phyloP scores from a whole-genome alignment of 345 rosid genomes.

The Eucalyptus marginata region DNA sequence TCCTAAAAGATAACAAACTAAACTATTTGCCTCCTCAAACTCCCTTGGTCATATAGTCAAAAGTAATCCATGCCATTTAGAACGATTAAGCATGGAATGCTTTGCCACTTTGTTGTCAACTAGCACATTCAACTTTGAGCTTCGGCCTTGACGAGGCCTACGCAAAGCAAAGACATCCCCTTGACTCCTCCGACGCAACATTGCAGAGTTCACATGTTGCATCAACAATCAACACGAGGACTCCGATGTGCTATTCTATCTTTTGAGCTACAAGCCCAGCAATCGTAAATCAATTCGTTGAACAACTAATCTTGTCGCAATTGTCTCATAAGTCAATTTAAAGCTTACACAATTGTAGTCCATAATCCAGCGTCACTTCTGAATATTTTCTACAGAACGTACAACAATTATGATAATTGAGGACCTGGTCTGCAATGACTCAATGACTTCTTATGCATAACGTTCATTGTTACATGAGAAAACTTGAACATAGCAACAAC shows the following conservation, averaged over 20 bases:
- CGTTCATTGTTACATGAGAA: background rate
- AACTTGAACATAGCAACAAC: background rate
- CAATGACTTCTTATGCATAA: background rate
- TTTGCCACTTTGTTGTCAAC: background rate
- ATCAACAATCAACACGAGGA: background rate
- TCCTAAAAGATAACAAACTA: background rate
- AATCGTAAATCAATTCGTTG: background rate
- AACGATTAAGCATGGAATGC: background rate
- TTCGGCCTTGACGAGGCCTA: background rate
- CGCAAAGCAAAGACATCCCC: background rate
- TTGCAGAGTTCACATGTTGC: background rate
- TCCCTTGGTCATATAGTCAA: background rate
- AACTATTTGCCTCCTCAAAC: background rate
- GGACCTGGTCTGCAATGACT: background rate
- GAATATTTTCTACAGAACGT: background rate
- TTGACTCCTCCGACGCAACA: background rate
- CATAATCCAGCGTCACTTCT: background rate
- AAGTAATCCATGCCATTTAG: background rate
- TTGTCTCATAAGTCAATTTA: background rate
- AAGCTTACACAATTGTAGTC: background rate
- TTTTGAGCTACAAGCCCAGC: background rate
- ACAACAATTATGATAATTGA: background rate
- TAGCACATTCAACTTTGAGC: background rate
- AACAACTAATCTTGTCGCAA: background rate
- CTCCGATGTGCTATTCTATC: background rate